Conservation (phyloP, 2,329 filamentous ascomycete species). For the Pestalotiopsis sp. region DNA sequence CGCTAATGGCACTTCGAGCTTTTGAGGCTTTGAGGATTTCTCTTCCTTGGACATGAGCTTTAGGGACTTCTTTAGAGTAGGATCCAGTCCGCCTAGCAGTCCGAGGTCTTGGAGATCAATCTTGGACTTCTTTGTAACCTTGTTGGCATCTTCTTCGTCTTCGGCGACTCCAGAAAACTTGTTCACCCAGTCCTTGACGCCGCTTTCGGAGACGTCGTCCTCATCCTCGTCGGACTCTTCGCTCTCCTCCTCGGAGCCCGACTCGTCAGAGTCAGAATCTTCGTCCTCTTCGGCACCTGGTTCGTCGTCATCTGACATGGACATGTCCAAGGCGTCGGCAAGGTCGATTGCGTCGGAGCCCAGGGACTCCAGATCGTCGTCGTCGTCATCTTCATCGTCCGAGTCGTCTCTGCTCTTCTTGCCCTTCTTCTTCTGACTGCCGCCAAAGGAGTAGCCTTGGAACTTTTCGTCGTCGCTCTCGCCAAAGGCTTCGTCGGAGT, state of each 20-base stretch:
- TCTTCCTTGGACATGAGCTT: slow-evolving; percentile 72
- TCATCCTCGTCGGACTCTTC: slow-evolving; percentile 44
- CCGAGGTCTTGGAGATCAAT: slow-evolving; percentile 76
- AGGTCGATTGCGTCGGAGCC: slow-evolving; percentile 62
- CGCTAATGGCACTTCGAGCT: slow-evolving; percentile 79
- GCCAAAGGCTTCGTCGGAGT: slow-evolving; percentile 80
- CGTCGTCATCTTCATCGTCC: slow-evolving; percentile 47
- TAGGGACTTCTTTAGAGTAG: slow-evolving; percentile 74
- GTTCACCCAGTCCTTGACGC: slow-evolving; percentile 54
- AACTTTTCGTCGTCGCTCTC: slow-evolving; percentile 87
- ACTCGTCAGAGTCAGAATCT: slow-evolving; percentile 42
- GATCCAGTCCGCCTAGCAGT: slow-evolving; percentile 71
- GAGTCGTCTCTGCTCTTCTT: slow-evolving; percentile 39
- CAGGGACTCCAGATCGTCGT: slow-evolving; percentile 59
- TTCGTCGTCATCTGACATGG: slow-evolving; percentile 42
- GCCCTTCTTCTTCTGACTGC: slow-evolving; percentile 41
- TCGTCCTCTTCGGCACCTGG: slow-evolving; percentile 44
- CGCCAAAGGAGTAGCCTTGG: slow-evolving; percentile 66
- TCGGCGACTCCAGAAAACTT: slow-evolving; percentile 67
- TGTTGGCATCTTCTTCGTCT: slow-evolving; percentile 50
- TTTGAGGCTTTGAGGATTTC: slow-evolving; percentile 61
- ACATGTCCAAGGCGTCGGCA: slow-evolving; percentile 54
- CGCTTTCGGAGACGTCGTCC: slow-evolving; percentile 50
- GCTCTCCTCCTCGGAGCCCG: slow-evolving; percentile 47
- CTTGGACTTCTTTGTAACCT: slow-evolving; percentile 63